Percentiles rank a stretch among this genome's conserved stretches.
Conservation (phyloP, 768 basidiomycete genomes). For the Tylopilus sp. region DNA sequence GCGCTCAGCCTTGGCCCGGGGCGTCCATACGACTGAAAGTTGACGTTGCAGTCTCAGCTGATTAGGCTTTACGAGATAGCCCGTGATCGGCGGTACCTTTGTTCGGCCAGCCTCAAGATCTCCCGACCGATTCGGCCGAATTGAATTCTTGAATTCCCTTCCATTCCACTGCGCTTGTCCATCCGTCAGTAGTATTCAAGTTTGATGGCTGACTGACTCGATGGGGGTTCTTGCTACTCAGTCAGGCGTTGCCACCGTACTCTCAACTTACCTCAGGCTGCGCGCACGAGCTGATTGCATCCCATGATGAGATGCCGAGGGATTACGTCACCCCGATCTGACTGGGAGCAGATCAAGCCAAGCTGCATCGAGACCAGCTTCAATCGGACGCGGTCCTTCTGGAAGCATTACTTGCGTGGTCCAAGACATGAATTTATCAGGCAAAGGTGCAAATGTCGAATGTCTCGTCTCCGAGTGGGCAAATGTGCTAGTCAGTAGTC, state of each 20-base stretch:
- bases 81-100: conserved; percentile 25
- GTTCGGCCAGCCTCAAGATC: conserved; percentile 3
- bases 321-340: not conserved
- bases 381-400: conserved; percentile 11
- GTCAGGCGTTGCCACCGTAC: too few relatives aligned
- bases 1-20: too few relatives aligned
- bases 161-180: conserved; percentile 1
- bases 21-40: too few relatives aligned
- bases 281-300: too few relatives aligned
- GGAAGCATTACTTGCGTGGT: conserved; percentile 5
- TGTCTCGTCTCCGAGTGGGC: too few relatives aligned
- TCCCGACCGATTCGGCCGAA: conserved; percentile 19
- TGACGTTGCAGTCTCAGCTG: too few relatives aligned
- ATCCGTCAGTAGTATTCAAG: not conserved
- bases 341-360: conserved; percentile 11
- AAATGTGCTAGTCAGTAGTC: too few relatives aligned
- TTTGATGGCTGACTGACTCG: too few relatives aligned
- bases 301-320: too few relatives aligned
- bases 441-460: not conserved
- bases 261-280: too few relatives aligned
- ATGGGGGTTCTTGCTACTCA: too few relatives aligned
- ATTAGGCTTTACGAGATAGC: conserved; percentile 3
- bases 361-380: conserved; percentile 3
- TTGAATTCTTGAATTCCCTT: not conserved
- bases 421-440: not conserved